Evolutionary conservation across 768 basidiomycete species (phyloP).

Genomic region (Naematelia encephala): DNA sequence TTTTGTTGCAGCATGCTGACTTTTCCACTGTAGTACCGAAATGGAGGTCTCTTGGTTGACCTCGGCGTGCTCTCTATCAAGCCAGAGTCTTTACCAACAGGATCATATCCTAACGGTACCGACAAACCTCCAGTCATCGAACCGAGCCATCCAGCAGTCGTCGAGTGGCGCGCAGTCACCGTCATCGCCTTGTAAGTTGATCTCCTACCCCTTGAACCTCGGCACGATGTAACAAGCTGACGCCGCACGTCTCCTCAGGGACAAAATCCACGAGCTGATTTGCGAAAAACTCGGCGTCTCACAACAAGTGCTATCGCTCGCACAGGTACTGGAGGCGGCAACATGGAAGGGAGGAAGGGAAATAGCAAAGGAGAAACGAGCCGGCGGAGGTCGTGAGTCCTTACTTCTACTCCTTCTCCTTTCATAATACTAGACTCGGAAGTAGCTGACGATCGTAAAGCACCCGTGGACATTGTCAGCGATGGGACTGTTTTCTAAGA

Average conservation of each 20-base stretch:
- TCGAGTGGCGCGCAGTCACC: slow-evolving; percentile 96
- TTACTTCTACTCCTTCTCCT: neutral
- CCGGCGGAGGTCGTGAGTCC: slow-evolving; percentile 60
- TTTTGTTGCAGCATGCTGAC: neutral
- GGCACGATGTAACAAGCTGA: neutral
- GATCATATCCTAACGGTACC: slow-evolving; percentile 43
- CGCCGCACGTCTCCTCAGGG: slow-evolving; percentile 55
- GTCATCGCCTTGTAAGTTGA: slow-evolving; percentile 85
- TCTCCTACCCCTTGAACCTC: neutral
- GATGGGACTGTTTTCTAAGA: slow-evolving; percentile 8
- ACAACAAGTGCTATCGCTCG: slow-evolving; percentile 62
- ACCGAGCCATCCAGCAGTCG: slow-evolving; percentile 73
- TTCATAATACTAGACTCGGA: neutral
- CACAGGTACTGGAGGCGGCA: slow-evolving; percentile 87
- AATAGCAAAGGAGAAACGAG: slow-evolving; percentile 75
- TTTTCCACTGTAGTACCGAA: slow-evolving; percentile 61
- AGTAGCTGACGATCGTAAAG: slow-evolving; percentile 2
- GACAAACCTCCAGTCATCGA: slow-evolving; percentile 57
- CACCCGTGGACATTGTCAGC: slow-evolving; percentile 8
- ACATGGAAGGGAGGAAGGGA: slow-evolving; percentile 97
- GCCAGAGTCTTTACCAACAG: slow-evolving; percentile 55
- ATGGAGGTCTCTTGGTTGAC: slow-evolving; percentile 87
- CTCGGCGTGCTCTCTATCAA: slow-evolving; percentile 72
- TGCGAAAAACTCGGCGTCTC: slow-evolving; percentile 60
- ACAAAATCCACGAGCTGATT: slow-evolving; percentile 71